A percentile compares a stretch with the other conserved stretches of the same genome.
Conservation (phyloP, 192 early-diverging fungal genomes). For the Coemansia guatemalensis region DNA sequence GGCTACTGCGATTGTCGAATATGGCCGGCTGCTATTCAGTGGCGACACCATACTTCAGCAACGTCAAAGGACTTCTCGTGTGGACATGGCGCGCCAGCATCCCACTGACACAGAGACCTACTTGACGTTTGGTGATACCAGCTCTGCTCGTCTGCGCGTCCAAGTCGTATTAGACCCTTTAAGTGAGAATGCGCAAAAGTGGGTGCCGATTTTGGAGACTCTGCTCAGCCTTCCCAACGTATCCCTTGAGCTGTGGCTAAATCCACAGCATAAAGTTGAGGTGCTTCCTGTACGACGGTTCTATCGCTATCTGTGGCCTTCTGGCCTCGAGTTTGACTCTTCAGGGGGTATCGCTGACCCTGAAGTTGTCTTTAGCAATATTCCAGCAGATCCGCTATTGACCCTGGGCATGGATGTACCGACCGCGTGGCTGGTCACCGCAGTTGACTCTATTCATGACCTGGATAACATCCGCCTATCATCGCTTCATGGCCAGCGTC, state of each 20-base stretch:
- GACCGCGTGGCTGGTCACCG: conserved; percentile 86
- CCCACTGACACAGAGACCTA: background rate
- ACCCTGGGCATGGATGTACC: conserved; percentile 90
- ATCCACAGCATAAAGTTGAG: conserved; percentile 55
- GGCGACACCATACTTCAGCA: conserved; percentile 23
- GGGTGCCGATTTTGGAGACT: conserved; percentile 68
- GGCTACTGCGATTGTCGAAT: conserved; percentile 22
- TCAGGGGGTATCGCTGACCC: conserved; percentile 36
- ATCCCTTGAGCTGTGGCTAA: conserved; percentile 67
- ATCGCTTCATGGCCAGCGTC: conserved; percentile 32
- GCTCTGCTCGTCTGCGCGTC: conserved; percentile 34
- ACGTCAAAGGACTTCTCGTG: conserved; percentile 4
- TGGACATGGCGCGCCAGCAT: background rate
- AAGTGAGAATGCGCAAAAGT: conserved; percentile 77
- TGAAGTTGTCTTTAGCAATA: conserved; percentile 65
- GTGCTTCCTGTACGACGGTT: conserved; percentile 84
- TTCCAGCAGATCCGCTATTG: conserved; percentile 79
- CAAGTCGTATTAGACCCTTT: conserved; percentile 75
- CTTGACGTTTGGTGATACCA: conserved; percentile 11
- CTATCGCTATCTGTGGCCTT: conserved; percentile 82
- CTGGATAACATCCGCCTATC: conserved; percentile 87
- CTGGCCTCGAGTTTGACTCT: conserved; percentile 64
- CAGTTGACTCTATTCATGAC: conserved; percentile 78
- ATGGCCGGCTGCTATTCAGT: conserved; percentile 17
- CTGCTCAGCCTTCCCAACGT: conserved; percentile 64